Conservation (phyloP, 2,329 filamentous ascomycete genomes). For the Helminthosporium solani region DNA sequence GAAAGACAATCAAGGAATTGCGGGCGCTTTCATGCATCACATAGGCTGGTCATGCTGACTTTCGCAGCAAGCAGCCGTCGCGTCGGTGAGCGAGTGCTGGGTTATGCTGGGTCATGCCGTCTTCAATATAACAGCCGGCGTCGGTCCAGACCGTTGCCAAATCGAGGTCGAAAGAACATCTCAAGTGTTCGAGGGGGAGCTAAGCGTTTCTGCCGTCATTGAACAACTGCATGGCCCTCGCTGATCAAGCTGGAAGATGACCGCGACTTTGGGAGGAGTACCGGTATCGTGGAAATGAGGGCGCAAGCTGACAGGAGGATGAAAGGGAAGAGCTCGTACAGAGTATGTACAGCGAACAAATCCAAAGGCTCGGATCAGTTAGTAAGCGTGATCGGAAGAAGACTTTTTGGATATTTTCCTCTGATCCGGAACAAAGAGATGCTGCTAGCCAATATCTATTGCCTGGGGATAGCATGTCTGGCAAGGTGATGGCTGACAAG, state of each 20-base stretch:
- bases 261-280: background rate
- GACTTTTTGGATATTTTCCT: no score
- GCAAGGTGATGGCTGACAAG: no score
- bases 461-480: no score
- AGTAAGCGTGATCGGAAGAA: no score
- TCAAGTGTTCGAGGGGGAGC: background rate
- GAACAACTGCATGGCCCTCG: background rate
- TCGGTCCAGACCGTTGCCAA: slow-evolving; percentile 12
- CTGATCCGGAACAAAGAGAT: no score
- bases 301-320: no score
- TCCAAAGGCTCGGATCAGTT: background rate
- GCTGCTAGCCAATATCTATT: no score
- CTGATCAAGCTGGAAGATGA: no score
- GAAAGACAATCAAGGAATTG: background rate
- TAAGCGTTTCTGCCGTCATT: slow-evolving; percentile 1
- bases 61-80: background rate
- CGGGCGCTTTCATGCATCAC: background rate
- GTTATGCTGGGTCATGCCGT: background rate
- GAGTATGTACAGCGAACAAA: background rate
- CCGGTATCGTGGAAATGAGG: background rate
- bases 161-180: background rate
- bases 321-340: background rate
- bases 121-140: background rate
- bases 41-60: background rate
- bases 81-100: no score